phyloP scores from a whole-genome alignment of 352 stramenopile species.

The Phytopythium delawarense region DNA sequence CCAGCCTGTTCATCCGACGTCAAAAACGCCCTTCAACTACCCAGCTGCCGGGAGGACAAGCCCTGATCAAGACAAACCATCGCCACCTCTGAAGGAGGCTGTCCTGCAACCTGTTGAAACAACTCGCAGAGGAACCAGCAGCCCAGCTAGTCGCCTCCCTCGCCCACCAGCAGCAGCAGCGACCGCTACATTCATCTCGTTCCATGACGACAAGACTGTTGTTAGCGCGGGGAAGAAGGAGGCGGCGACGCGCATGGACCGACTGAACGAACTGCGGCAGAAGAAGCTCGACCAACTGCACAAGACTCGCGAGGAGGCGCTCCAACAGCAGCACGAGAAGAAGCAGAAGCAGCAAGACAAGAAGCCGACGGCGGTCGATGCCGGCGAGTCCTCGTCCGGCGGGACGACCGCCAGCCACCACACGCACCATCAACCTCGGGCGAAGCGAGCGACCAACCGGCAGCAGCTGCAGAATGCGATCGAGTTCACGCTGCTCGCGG shows the following conservation, averaged over 20 bases:
- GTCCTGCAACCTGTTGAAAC: background rate
- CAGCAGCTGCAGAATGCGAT: constrained; percentile 79
- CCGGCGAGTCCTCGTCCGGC: background rate
- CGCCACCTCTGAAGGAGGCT: background rate
- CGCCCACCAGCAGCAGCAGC: background rate
- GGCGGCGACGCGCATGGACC: constrained; percentile 14
- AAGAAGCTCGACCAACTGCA: constrained; percentile 68
- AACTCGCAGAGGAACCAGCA: background rate
- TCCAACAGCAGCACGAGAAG: constrained; percentile 29
- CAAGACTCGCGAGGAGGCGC: constrained; percentile 28
- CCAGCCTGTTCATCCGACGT: background rate
- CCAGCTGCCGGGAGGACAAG: too few relatives aligned
- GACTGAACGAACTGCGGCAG: constrained; percentile 43
- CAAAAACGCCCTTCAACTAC: background rate
- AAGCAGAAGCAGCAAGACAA: constrained; percentile 13
- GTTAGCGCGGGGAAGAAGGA: background rate
- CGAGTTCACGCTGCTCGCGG: constrained; percentile 70
- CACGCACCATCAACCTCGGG: constrained; percentile 1
- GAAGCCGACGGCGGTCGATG: background rate
- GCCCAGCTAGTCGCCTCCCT: background rate
- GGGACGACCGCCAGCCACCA: background rate
- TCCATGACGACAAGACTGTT: constrained; percentile 9
- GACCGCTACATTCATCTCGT: constrained; percentile 5
- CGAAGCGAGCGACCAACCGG: constrained; percentile 54
- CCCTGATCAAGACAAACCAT: background rate